Conservation (phyloP, 2,329 filamentous ascomycete species). For the Iodosphaeria phyllophila region DNA sequence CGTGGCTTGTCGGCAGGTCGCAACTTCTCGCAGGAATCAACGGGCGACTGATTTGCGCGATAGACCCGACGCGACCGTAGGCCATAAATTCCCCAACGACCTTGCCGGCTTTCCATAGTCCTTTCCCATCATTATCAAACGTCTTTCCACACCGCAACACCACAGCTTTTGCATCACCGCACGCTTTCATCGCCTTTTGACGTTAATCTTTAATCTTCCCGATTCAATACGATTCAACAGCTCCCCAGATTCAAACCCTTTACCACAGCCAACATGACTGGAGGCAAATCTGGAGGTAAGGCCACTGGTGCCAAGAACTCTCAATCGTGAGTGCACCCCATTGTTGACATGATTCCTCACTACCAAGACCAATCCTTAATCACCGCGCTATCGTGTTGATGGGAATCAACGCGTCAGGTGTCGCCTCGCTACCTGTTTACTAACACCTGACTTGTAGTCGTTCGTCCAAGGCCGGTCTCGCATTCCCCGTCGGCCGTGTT, state of each 20-base stretch:
- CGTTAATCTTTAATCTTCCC: slow-evolving; percentile 6
- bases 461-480: slow-evolving; percentile 97
- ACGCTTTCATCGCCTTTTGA: slow-evolving; percentile 6
- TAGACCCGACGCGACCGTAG: slow-evolving; percentile 12
- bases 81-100: no score
- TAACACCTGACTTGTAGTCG: slow-evolving; percentile 42
- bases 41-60: slow-evolving; percentile 8
- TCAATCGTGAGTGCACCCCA: slow-evolving; percentile 64
- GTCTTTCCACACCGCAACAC: slow-evolving; percentile 11
- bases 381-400: no score
- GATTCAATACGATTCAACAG: slow-evolving; percentile 1
- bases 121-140: slow-evolving; percentile 19
- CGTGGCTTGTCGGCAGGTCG: no score
- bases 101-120: slow-evolving; percentile 10
- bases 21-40: no score
- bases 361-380: slow-evolving; percentile 3
- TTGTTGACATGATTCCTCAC: neutral
- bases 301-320: slow-evolving; percentile 97
- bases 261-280: slow-evolving; percentile 79
- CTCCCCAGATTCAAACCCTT: slow-evolving; percentile 6
- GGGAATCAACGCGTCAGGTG: no score
- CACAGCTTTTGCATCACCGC: slow-evolving; percentile 7
- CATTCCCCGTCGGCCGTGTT: slow-evolving; percentile 97
- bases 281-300: slow-evolving; percentile 99
- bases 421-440: no score